These are phyloP conservation scores for Talaromyces verruculosus DNA, from an alignment of 2,329 filamentous ascomycete genomes.

Conservation along the genomic window DNA sequence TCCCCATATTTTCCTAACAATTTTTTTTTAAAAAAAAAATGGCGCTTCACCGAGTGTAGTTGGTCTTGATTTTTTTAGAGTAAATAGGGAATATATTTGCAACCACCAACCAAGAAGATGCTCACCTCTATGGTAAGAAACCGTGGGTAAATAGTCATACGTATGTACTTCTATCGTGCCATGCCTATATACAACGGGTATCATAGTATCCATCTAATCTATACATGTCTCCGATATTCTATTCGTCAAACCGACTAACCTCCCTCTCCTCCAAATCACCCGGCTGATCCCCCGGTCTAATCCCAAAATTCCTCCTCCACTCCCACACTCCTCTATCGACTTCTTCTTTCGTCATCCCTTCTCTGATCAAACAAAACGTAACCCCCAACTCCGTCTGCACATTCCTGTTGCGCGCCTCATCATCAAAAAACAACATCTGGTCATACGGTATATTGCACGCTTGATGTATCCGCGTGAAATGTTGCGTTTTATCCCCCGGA, in stretches of 20 bases:
- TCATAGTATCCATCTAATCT: constrained; percentile 2
- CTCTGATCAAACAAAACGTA: constrained; percentile 76
- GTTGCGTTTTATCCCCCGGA: constrained; percentile 78
- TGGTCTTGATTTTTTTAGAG: too few relatives aligned
- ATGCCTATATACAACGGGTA: constrained; percentile 3
- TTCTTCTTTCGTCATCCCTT: constrained; percentile 75
- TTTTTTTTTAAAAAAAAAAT: too few relatives aligned
- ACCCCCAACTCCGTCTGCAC: constrained; percentile 73
- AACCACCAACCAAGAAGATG: background rate
- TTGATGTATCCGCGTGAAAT: constrained; percentile 73
- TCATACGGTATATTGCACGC: constrained; percentile 69
- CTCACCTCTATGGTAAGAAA: background rate
- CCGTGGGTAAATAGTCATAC: background rate
- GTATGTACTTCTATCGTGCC: background rate
- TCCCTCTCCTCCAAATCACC: constrained; percentile 18
- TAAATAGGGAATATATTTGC: background rate
- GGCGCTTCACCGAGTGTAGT: too few relatives aligned
- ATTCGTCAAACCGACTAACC: constrained; percentile 21
- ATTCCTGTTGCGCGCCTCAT: constrained; percentile 82
- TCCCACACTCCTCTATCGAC: constrained; percentile 75
- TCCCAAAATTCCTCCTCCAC: constrained; percentile 63
- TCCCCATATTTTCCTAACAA: too few relatives aligned
- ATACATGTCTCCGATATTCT: background rate
- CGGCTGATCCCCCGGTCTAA: constrained; percentile 19
- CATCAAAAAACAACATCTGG: constrained; percentile 95